Percentiles rank a stretch among this genome's conserved stretches.
Conservation (phyloP, 192 early-diverging fungal species). For the Coemansia sp. region DNA sequence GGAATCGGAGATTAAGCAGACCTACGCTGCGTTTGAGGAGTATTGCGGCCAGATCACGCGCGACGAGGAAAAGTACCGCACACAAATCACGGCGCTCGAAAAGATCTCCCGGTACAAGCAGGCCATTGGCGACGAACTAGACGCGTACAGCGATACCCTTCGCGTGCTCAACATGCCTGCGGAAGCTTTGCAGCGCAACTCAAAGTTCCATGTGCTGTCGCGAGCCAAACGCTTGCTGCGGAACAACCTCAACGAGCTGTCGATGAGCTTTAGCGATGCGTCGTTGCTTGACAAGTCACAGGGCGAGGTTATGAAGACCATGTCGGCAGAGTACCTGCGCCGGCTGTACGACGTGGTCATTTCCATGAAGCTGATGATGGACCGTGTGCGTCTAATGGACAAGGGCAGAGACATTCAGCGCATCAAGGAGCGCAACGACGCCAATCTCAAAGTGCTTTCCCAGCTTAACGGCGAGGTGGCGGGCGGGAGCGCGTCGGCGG, state of each 20-base stretch:
- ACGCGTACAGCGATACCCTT: conserved; percentile 41
- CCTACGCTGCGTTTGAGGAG: conserved; percentile 40
- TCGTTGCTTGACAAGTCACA: conserved; percentile 48
- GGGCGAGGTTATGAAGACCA: conserved; percentile 49
- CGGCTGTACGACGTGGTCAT: conserved; percentile 47
- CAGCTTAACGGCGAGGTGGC: conserved; percentile 20
- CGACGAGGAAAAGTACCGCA: conserved; percentile 50
- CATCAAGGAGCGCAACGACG: conserved; percentile 31
- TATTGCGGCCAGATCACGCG: conserved; percentile 34
- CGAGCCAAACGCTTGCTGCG: conserved; percentile 38
- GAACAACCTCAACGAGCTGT: conserved; percentile 42
- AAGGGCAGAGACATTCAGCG: conserved; percentile 36
- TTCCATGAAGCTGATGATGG: conserved; percentile 53
- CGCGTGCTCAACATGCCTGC: conserved; percentile 31
- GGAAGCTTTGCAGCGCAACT: conserved; percentile 28
- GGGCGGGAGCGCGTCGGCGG: background rate
- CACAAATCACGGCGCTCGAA: conserved; percentile 44
- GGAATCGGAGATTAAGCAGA: conserved; percentile 29
- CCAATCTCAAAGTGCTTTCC: conserved; percentile 25
- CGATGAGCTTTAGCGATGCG: conserved; percentile 44
- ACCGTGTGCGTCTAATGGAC: conserved; percentile 43
- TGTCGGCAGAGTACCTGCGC: conserved; percentile 50
- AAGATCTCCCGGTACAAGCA: conserved; percentile 50
- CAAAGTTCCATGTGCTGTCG: conserved; percentile 29
- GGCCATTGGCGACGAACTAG: conserved; percentile 51